Conservation (phyloP, 2,329 filamentous ascomycete species). For the Proliferodiscus dingleyae region DNA sequence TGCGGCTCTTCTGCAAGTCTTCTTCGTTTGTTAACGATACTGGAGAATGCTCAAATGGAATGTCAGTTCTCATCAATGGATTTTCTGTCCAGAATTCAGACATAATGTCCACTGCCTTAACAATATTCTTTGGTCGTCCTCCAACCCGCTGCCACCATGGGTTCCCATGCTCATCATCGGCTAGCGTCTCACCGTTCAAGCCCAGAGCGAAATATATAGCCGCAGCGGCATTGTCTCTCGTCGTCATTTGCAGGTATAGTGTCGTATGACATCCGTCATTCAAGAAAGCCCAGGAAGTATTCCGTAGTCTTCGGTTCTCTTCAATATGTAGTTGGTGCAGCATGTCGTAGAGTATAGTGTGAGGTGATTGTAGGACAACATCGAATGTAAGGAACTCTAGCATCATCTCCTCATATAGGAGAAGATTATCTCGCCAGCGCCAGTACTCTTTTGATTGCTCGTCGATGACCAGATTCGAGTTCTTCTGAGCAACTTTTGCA, state of each 20-base stretch:
- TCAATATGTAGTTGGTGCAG: slow-evolving; percentile 68
- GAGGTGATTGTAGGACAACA: slow-evolving; percentile 82
- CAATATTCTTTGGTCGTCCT: slow-evolving; percentile 65
- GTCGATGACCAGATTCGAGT: slow-evolving; percentile 82
- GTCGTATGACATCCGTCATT: slow-evolving; percentile 85
- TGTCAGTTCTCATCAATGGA: slow-evolving; percentile 43
- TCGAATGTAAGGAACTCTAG: slow-evolving; percentile 92
- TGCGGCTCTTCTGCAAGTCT: slow-evolving; percentile 25
- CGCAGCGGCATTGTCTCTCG: slow-evolving; percentile 76
- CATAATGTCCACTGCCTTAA: slow-evolving; percentile 71
- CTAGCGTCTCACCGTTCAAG: slow-evolving; percentile 66
- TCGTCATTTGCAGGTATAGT: slow-evolving; percentile 74
- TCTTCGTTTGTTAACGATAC: slow-evolving; percentile 19
- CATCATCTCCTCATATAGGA: slow-evolving; percentile 88
- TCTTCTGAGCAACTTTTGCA: slow-evolving; percentile 92
- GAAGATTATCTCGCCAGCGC: slow-evolving; percentile 92
- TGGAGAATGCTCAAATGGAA: slow-evolving; percentile 24
- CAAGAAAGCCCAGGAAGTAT: slow-evolving; percentile 88
- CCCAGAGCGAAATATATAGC: slow-evolving; percentile 83
- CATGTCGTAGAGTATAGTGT: slow-evolving; percentile 77
- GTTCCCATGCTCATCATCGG: slow-evolving; percentile 66
- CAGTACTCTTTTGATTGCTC: slow-evolving; percentile 98
- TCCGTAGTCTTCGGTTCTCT: slow-evolving; percentile 76
- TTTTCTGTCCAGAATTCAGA: slow-evolving; percentile 63
- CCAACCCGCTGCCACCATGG: slow-evolving; percentile 84